phyloP scores from a whole-genome alignment of 768 basidiomycete species.

The Serpula lacrymans region DNA sequence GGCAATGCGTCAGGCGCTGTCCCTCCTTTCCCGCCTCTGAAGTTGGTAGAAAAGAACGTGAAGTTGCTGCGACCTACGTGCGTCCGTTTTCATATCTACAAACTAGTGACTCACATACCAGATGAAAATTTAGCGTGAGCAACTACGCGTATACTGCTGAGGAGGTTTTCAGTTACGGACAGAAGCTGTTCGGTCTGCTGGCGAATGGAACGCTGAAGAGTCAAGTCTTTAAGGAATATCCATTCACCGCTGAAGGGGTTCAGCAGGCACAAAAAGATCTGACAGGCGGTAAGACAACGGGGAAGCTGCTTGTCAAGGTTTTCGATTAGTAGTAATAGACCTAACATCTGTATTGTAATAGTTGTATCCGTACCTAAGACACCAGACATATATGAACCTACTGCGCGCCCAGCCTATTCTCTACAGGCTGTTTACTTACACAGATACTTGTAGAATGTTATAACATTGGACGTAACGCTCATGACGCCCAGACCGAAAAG shows the following conservation, averaged over 20 bases:
- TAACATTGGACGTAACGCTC: no score
- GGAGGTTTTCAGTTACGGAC: conserved; percentile 66
- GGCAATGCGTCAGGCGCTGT: conserved; percentile 92
- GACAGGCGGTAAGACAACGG: conserved; percentile 70
- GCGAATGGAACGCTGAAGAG: conserved; percentile 59
- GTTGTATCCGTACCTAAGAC: no score
- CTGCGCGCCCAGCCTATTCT: no score
- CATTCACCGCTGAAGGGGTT: conserved; percentile 79
- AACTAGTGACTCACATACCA: conserved; percentile 5
- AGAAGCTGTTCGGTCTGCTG: conserved; percentile 61
- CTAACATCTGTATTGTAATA: neutral
- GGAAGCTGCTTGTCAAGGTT: conserved; percentile 84
- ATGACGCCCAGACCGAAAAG: no score
- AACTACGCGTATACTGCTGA: conserved; percentile 75
- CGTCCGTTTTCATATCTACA: conserved; percentile 14
- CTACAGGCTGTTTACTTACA: no score
- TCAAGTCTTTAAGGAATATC: conserved; percentile 72
- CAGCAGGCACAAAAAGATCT: conserved; percentile 77
- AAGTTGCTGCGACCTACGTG: conserved; percentile 76
- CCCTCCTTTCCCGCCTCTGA: conserved; percentile 69
- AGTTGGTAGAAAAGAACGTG: conserved; percentile 78
- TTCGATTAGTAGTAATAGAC: conserved; percentile 12
- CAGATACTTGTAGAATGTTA: no score
- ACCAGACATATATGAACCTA: no score
- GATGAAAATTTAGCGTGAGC: conserved; percentile 48